These are phyloP conservation scores for Trematosphaeria pertusa DNA, from an alignment of 2,329 filamentous ascomycete genomes.

Conservation along the genomic window DNA sequence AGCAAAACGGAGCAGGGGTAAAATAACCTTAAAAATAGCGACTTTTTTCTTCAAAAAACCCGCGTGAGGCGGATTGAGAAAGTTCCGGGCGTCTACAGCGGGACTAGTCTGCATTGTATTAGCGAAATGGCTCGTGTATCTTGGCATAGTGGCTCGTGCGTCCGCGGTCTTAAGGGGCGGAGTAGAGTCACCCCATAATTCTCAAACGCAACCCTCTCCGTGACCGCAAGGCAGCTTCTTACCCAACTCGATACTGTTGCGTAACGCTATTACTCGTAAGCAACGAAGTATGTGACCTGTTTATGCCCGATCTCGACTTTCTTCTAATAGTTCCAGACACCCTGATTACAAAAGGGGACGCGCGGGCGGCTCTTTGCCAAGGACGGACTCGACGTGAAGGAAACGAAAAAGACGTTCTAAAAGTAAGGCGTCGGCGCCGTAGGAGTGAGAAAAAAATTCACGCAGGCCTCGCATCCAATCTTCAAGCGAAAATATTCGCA, in stretches of 20 bases:
- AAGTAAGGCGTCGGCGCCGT: conserved; percentile 5
- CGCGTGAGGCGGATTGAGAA: background rate
- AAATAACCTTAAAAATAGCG: too few species aligned
- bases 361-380: conserved; percentile 4
- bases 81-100: background rate
- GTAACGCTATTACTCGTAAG: conserved; percentile 7
- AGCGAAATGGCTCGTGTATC: background rate
- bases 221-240: conserved; percentile 6
- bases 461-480: conserved; percentile 4
- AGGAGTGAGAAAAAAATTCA: conserved; percentile 6
- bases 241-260: conserved; percentile 6
- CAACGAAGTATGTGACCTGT: conserved; percentile 6
- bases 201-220: conserved; percentile 7
- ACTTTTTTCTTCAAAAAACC: too few species aligned
- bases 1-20: too few species aligned
- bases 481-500: conserved; percentile 6
- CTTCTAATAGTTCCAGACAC: conserved; percentile 6
- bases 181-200: conserved; percentile 3
- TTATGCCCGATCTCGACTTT: conserved; percentile 7
- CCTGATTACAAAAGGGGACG: conserved; percentile 5
- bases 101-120: background rate
- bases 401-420: conserved; percentile 4
- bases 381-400: conserved; percentile 5
- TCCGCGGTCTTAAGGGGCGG: background rate
- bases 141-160: conserved; percentile 3